phyloP scores from a whole-genome alignment of 805 yeast species.

The Saturnispora kantuleensis region DNA sequence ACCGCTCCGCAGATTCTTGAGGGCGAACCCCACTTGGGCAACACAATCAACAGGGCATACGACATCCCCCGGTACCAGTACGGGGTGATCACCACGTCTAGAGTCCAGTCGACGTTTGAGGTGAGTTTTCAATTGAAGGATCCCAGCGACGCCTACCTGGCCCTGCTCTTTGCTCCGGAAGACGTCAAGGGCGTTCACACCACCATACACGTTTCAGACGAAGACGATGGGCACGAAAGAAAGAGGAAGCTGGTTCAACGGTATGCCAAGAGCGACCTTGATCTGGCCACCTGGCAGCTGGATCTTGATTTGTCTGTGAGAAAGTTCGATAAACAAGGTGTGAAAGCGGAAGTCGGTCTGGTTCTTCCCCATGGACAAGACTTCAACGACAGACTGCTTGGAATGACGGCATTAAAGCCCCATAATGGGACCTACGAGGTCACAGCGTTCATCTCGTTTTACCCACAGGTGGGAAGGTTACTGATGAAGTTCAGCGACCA shows the following conservation, averaged over 20 bases:
- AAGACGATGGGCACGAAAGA: constrained; percentile 17
- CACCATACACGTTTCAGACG: constrained; percentile 2
- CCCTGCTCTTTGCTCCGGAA: constrained; percentile 1
- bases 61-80: constrained; percentile 36
- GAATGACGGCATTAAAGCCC: constrained; percentile 30
- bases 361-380: constrained; percentile 23
- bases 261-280: constrained; percentile 14
- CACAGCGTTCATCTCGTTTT: constrained; percentile 44
- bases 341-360: neutral
- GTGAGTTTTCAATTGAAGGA: constrained; percentile 16
- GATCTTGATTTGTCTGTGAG: neutral
- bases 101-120: constrained; percentile 29
- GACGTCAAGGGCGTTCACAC: constrained; percentile 13
- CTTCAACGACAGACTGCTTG: constrained; percentile 19
- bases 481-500: constrained; percentile 16
- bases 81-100: constrained; percentile 30
- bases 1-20: constrained; percentile 1
- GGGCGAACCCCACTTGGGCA: constrained; percentile 18
- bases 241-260: constrained; percentile 13
- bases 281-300: constrained; percentile 9
- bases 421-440: constrained; percentile 28
- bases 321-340: neutral
- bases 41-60: constrained; percentile 41
- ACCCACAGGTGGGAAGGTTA: constrained; percentile 27
- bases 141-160: neutral